A percentile compares a stretch with the other conserved stretches of the same genome.
These are phyloP conservation scores for Fomitopsis pinicola DNA, from an alignment of 1,284 basidiomycete species.

Conservation along the genomic window DNA sequence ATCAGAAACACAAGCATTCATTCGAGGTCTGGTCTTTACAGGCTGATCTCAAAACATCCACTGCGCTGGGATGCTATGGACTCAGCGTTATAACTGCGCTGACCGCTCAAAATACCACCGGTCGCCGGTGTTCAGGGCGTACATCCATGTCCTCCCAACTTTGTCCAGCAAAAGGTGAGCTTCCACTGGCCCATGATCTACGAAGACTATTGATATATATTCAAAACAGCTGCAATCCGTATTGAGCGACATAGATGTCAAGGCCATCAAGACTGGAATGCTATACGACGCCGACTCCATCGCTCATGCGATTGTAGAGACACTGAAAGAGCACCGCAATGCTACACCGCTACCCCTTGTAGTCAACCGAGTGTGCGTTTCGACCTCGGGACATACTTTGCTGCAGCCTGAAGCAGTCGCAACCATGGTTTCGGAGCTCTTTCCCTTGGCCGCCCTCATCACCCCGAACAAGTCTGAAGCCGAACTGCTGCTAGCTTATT, in stretches of 20 bases:
- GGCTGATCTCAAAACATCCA: conserved; percentile 87
- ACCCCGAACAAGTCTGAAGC: conserved; percentile 91
- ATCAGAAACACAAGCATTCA: background rate
- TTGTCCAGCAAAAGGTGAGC: conserved; percentile 68
- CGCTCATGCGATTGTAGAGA: conserved; percentile 38
- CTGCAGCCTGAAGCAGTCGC: conserved; percentile 66
- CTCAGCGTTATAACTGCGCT: conserved; percentile 86
- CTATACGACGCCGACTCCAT: conserved; percentile 54
- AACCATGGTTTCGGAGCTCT: conserved; percentile 56
- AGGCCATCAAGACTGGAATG: conserved; percentile 92
- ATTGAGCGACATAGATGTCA: conserved; percentile 70
- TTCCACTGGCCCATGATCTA: background rate
- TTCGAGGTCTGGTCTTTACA: conserved; percentile 21
- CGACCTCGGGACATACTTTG: conserved; percentile 85
- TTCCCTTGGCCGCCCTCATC: conserved; percentile 72
- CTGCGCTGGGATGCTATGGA: conserved; percentile 80
- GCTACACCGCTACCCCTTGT: conserved; percentile 50
- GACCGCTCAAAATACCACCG: conserved; percentile 91
- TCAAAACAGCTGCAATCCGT: conserved; percentile 62
- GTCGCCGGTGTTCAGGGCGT: conserved; percentile 78
- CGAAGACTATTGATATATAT: background rate
- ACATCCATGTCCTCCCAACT: conserved; percentile 60
- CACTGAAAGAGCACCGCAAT: conserved; percentile 39
- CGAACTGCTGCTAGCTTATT: conserved; percentile 55
- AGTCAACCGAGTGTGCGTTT: conserved; percentile 91